These are phyloP conservation scores for Arabidopsis suecica DNA, from an alignment of 345 rosid species.

Conservation along the genomic window DNA sequence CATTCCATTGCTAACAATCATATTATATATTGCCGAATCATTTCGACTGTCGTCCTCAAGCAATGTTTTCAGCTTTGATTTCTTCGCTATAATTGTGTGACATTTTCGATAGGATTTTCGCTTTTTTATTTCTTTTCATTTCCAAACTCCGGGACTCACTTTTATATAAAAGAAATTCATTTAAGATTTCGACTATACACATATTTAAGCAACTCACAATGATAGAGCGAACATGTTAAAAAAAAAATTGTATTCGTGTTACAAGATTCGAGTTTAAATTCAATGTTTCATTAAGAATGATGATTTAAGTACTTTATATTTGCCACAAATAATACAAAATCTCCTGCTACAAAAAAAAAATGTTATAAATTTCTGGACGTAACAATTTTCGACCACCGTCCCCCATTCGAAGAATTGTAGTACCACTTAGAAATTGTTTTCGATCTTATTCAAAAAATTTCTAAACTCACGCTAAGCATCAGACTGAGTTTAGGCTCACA, in stretches of 20 bases:
- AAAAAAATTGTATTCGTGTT: background rate
- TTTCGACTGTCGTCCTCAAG: constrained; percentile 22
- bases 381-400: too few relatives aligned
- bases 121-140: background rate
- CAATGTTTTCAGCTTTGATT: constrained; percentile 24
- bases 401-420: too few relatives aligned
- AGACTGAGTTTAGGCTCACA: too few relatives aligned
- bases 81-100: background rate
- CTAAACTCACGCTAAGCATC: too few relatives aligned
- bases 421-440: too few relatives aligned
- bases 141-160: background rate
- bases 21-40: constrained; percentile 29
- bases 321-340: too few relatives aligned
- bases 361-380: too few relatives aligned
- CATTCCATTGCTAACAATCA: constrained; percentile 13
- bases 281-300: too few relatives aligned
- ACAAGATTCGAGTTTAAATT: background rate
- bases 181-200: background rate
- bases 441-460: too few relatives aligned
- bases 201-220: background rate
- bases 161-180: background rate
- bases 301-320: too few relatives aligned
- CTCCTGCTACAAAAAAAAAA: too few relatives aligned
- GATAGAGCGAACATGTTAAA: background rate
- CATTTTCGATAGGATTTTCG: background rate